Evolutionary conservation across 2,329 filamentous ascomycete genomes (phyloP).

Genomic region (Epichloe coenophiala): DNA sequence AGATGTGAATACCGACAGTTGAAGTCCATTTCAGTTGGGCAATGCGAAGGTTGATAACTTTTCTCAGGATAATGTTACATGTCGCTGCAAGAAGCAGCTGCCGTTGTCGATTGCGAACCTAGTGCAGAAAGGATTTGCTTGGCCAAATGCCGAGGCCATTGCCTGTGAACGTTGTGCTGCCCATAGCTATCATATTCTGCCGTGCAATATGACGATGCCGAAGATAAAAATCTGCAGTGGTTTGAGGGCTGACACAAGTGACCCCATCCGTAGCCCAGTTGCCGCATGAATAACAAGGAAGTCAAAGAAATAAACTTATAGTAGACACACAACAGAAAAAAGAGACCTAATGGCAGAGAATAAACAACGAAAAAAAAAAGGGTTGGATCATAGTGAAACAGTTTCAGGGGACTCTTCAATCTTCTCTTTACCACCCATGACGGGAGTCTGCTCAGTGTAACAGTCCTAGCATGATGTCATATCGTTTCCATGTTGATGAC

Average conservation of each 20-base stretch:
- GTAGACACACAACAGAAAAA: conserved; percentile 11
- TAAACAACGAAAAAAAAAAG: background rate
- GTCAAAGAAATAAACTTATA: conserved; percentile 13
- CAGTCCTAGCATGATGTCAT: background rate
- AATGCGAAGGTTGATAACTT: conserved; percentile 13
- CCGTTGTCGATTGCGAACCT: conserved; percentile 19
- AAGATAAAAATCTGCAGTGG: conserved; percentile 26
- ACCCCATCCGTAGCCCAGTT: conserved; percentile 22
- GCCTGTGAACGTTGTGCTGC: conserved; percentile 22
- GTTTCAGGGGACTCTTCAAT: background rate
- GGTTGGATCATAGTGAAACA: background rate
- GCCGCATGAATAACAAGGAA: conserved; percentile 23
- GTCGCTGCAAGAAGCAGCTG: conserved; percentile 16
- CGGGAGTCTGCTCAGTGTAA: background rate
- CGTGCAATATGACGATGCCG: conserved; percentile 24
- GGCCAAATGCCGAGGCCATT: conserved; percentile 20
- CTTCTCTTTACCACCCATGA: background rate
- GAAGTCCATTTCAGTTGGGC: conserved; percentile 14
- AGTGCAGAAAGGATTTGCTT: conserved; percentile 20
- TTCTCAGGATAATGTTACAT: conserved; percentile 15
- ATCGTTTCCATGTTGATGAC: background rate
- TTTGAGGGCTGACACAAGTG: conserved; percentile 26
- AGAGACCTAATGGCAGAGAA: background rate
- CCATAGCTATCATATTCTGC: conserved; percentile 24
- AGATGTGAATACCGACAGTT: conserved; percentile 13